Conservation (phyloP, 2,329 filamentous ascomycete species). For the Ophiognomonia clavigignenti-juglandacearum region DNA sequence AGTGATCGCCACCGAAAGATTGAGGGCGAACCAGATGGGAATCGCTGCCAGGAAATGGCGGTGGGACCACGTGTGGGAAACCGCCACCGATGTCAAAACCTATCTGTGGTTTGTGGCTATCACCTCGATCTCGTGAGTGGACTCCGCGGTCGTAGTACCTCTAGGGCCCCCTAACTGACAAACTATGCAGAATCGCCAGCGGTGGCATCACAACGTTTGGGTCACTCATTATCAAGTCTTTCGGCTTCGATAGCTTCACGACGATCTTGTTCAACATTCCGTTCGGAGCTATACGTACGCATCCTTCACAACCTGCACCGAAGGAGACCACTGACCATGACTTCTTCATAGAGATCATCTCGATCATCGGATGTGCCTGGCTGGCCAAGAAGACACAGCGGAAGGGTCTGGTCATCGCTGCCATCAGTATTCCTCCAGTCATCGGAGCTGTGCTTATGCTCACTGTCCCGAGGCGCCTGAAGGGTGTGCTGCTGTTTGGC, state of each 20-base stretch:
- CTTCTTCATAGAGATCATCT: constrained; percentile 45
- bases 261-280: constrained; percentile 59
- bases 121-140: constrained; percentile 45
- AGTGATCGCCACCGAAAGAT: constrained; percentile 51
- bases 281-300: no score
- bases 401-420: constrained; percentile 39
- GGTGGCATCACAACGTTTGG: constrained; percentile 57
- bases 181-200: constrained; percentile 36
- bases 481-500: constrained; percentile 43
- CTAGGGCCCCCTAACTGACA: constrained; percentile 13
- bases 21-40: constrained; percentile 45
- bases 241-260: constrained; percentile 50
- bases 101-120: constrained; percentile 40
- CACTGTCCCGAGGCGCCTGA: constrained; percentile 39
- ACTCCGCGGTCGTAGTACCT: not conserved
- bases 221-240: constrained; percentile 51
- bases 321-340: no score
- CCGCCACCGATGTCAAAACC: constrained; percentile 34
- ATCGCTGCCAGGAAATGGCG: constrained; percentile 34
- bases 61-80: constrained; percentile 37
- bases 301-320: no score
- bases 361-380: constrained; percentile 51
- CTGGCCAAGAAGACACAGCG: constrained; percentile 35
- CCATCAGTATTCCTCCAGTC: constrained; percentile 31
- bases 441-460: constrained; percentile 43